A percentile compares a stretch with the other conserved stretches of the same genome.
These are phyloP conservation scores for Dactylella cylindrospora DNA, from an alignment of 2,329 filamentous ascomycete species.

Conservation along the genomic window DNA sequence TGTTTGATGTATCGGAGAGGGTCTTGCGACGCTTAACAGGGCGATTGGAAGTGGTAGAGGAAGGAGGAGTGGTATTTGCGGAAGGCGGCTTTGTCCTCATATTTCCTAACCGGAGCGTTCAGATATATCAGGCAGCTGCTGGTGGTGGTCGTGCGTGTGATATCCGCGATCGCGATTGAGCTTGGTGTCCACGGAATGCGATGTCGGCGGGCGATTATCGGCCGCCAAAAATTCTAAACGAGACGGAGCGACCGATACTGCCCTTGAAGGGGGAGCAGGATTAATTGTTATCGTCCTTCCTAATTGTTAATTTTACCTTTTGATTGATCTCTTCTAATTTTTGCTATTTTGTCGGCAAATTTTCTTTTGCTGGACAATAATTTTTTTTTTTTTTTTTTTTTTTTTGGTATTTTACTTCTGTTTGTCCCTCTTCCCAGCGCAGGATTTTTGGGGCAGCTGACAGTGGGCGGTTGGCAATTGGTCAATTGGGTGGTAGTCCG, in stretches of 20 bases:
- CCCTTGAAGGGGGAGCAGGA: no score
- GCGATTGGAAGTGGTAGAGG: slow-evolving; percentile 40
- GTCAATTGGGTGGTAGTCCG: slow-evolving; percentile 28
- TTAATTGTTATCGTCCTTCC: no score
- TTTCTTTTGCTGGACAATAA: no score
- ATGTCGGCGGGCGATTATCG: slow-evolving; percentile 40
- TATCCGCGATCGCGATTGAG: slow-evolving; percentile 34
- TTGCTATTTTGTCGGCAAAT: slow-evolving; percentile 35
- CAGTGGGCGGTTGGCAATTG: slow-evolving; percentile 31
- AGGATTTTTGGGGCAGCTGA: slow-evolving; percentile 4
- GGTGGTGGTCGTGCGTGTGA: no score
- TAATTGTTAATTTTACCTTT: slow-evolving; percentile 8
- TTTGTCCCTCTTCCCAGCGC: no score
- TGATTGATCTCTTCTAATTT: slow-evolving; percentile 1
- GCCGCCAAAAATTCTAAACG: slow-evolving; percentile 18
- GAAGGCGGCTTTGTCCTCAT: slow-evolving; percentile 43
- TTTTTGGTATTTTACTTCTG: no score
- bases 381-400: no score
- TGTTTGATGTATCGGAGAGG: slow-evolving; percentile 28
- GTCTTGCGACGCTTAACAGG: slow-evolving; percentile 44
- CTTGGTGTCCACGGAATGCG: slow-evolving; percentile 36
- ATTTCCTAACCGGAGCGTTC: no score
- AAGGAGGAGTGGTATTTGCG: slow-evolving; percentile 41
- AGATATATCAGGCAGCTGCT: no score
- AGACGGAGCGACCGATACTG: no score